These are phyloP conservation scores for Syzygium aromaticum DNA, from an alignment of 345 rosid species.

Conservation along the genomic window DNA sequence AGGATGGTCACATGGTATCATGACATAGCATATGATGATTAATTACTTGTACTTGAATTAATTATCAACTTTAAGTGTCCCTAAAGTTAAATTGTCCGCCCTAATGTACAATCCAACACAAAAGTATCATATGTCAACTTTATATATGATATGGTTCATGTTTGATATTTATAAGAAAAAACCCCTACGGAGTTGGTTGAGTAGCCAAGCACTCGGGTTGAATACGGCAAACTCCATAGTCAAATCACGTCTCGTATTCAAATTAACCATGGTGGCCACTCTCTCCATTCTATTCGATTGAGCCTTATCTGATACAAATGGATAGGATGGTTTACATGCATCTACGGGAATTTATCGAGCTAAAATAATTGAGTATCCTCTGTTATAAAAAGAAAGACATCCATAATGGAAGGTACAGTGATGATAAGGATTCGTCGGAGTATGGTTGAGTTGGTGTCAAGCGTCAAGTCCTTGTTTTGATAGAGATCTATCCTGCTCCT, in stretches of 20 bases:
- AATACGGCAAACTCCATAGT: rapidly evolving
- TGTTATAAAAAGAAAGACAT: not conserved
- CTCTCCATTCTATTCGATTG: not conserved
- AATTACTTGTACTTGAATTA: not conserved
- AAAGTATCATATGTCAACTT: not conserved
- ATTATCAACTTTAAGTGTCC: not conserved
- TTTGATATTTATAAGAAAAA: not conserved
- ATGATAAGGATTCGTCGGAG: not conserved
- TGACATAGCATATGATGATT: not conserved
- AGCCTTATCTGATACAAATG: not conserved
- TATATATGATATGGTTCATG: not conserved
- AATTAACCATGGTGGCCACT: not conserved
- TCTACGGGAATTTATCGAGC: not conserved
- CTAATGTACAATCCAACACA: not conserved
- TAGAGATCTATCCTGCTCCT: not conserved
- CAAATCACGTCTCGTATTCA: not conserved
- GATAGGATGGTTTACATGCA: not conserved
- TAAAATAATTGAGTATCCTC: not conserved
- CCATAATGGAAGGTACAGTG: not conserved
- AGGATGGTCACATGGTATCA: not conserved
- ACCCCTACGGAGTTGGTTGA: not conserved
- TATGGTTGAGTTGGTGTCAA: not conserved
- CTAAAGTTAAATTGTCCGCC: not conserved
- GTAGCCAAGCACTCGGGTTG: not conserved
- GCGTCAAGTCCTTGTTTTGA: not conserved